Evolutionary conservation across 345 rosid genomes (phyloP), one percentile per base, ranked within the genome.

Genomic region (Durio zibethinus): DNA sequence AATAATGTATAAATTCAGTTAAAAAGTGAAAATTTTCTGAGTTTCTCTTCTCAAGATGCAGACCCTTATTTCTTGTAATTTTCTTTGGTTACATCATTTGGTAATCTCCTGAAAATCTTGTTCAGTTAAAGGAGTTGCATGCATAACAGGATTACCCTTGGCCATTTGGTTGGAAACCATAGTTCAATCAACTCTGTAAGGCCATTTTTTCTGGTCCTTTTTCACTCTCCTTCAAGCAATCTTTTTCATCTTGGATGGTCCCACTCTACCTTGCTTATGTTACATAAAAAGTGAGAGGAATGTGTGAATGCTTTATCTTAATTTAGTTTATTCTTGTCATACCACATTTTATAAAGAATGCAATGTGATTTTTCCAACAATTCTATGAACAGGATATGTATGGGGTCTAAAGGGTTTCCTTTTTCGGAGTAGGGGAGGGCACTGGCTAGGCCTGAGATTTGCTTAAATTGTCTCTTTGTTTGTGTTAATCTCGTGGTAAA

Each of bases 201-300:
- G 45, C 57, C 40, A 42, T 59, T 42, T 7, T 16, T 74, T 42
- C 50, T 74, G 53, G 33, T 27, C 16, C 1, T 59, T 14, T 5
- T 36, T 42, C 21, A 6, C 23, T 59, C 15, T 15, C 9, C 50
- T 65, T 53, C 10, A 1, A 33, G 62, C 45, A 31, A 53, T 53
- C 75, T 20, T 73, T 66, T 66, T 31, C 50, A 21, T 40, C 52
- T 42, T 67, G 53, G 54, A 69, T 47, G 21, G 54, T 68, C 14
- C 23, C 21, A 27, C n/a, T 1, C 48, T 65, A 40, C 16, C 47
- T 64, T 18, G 27, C 12, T 35, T 33, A 18, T 33, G 16, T 64
- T 36, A 10, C 33, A 71, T 31, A 11, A 71, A 71, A 15, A 18
- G 2, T 50, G 43, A 5, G 18, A 50, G 27, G 20, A 50, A 14